Base-by-base conservation (phyloP, 1,139 yeast genomes). In the Wickerhamomyces sp. region DNA sequence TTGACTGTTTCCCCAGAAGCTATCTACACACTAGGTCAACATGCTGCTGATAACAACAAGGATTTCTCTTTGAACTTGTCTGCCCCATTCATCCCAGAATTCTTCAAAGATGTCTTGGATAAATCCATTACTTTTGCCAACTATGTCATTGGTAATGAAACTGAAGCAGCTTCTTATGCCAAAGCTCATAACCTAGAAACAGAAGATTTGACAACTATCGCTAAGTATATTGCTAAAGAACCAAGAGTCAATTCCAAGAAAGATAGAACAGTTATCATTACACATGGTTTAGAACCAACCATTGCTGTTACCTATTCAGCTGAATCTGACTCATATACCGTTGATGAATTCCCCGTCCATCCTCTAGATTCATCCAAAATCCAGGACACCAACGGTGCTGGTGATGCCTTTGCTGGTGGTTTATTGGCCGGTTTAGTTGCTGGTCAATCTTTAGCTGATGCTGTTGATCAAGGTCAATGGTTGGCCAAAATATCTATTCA, bases 341-440 rank as follows among this genome's bases (percentile, higher is more conserved):
- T 75, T 47, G 64, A 74, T 51, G 69, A 70, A 55, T 79, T 65
- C 72, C 73, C 84, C 38, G 96, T 92, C 41, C 82, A 78, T 54
- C 76, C 81, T 47, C 74, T 92, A 59, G 83, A 77, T 35, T 59
- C 76, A 35, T 67, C 73, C 38, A 72, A 83, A 65, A 76, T 92
- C 49, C 81, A 75, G 43, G 99, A 92, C 70, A 87, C 97, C 61
- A 92, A 92, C 68, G 98, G 98, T 72, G 98, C 98, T 35, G 99
- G 98, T 64, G 99, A 92, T 63, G 97, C 98, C 19, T 92, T 92
- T 61, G 98, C 97, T 44, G 95, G 96, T 60, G 99, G 98, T 43
- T 92, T 92, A 65, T 68, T 90, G 53, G 96, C 96, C 45, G 94
- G 90, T 45, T 69, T 90, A 52, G 95, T 87, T 41, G 70, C 82